Conservation (phyloP, 2,329 filamentous ascomycete species). For the Gaeumannomyces sp. region DNA sequence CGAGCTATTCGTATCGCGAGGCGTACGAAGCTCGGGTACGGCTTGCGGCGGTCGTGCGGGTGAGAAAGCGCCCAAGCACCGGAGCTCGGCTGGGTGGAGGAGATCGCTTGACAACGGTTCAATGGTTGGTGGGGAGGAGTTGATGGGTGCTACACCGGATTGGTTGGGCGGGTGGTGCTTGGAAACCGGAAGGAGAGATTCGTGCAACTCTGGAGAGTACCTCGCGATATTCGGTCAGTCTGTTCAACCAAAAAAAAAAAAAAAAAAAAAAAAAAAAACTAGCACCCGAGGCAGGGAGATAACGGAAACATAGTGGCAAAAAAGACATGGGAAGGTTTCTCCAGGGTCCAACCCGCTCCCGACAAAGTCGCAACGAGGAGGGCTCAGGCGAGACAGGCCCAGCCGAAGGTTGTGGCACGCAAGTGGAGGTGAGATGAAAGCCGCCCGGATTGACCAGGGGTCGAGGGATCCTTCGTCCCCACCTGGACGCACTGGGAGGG, state of each 20-base stretch:
- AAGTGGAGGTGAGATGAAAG: neutral
- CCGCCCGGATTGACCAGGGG: neutral
- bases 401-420: neutral
- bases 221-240: neutral
- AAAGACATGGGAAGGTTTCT: neutral
- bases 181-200: neutral
- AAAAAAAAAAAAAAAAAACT: no score
- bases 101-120: neutral
- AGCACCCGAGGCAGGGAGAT: neutral
- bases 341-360: neutral
- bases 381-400: neutral
- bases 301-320: neutral
- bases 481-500: no score
- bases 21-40: neutral
- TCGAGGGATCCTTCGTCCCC: neutral
- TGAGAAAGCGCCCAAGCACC: neutral
- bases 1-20: neutral
- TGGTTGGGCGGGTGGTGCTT: neutral
- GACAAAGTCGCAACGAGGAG: neutral
- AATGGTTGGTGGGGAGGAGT: neutral
- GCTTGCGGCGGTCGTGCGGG: neutral
- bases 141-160: neutral
- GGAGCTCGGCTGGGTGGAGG: neutral
- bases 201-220: neutral
- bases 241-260: no score